Percentiles rank a stretch among this genome's conserved stretches.
phyloP scores from a whole-genome alignment of 495 filamentous ascomycete genomes.

The Acidomyces sp. region DNA sequence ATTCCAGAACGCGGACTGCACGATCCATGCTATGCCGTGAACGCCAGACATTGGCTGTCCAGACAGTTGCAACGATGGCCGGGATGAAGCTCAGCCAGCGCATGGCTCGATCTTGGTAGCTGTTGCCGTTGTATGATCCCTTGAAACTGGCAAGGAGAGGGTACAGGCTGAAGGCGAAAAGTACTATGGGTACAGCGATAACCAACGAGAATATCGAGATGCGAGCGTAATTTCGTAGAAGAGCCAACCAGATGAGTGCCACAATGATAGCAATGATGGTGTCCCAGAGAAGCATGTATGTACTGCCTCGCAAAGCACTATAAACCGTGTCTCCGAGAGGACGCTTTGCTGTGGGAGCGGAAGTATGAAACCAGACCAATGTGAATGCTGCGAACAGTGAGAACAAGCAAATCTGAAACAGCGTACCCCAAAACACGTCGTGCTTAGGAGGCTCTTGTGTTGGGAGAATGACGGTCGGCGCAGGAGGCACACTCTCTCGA shows the following conservation, averaged over 20 bases:
- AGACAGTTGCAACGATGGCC: slow-evolving; percentile 55
- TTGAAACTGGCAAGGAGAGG: slow-evolving; percentile 83
- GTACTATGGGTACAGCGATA: slow-evolving; percentile 68
- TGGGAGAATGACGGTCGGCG: slow-evolving; percentile 35
- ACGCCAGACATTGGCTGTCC: slow-evolving; percentile 68
- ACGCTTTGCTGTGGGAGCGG: slow-evolving; percentile 46
- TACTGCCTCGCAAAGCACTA: slow-evolving; percentile 71
- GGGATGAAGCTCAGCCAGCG: slow-evolving; percentile 73
- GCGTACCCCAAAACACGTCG: slow-evolving; percentile 81
- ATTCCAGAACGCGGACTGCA: slow-evolving; percentile 78
- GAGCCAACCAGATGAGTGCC: slow-evolving; percentile 78
- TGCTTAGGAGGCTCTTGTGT: slow-evolving; percentile 46
- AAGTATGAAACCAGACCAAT: slow-evolving; percentile 78
- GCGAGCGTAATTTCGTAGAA: slow-evolving; percentile 73
- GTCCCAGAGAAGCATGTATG: slow-evolving; percentile 77
- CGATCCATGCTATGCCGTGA: slow-evolving; percentile 66
- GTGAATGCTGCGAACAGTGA: slow-evolving; percentile 76
- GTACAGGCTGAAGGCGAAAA: slow-evolving; percentile 80
- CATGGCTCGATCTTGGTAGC: slow-evolving; percentile 78
- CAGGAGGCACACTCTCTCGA: slow-evolving; percentile 34
- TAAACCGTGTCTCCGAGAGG: slow-evolving; percentile 86
- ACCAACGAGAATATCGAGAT: slow-evolving; percentile 65
- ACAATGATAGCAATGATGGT: slow-evolving; percentile 81
- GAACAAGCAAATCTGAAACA: slow-evolving; percentile 74
- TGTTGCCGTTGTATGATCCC: slow-evolving; percentile 52